These are phyloP conservation scores for Davidsoniella australis DNA, from an alignment of 2,329 filamentous ascomycete species.

Conservation along the genomic window DNA sequence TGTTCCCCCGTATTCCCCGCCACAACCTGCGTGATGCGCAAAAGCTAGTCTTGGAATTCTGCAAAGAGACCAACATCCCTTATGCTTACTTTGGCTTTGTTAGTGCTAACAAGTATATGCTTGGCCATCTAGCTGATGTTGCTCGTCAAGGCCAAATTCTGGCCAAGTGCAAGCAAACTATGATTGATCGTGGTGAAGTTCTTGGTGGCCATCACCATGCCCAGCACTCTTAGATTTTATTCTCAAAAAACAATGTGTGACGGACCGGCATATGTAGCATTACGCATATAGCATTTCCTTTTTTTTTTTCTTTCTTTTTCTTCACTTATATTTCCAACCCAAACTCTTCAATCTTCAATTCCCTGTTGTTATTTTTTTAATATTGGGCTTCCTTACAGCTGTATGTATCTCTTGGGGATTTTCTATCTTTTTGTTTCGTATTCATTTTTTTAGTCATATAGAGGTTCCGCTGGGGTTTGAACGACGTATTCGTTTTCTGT, in stretches of 20 bases:
- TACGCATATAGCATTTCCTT: not conserved
- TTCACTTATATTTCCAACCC: not conserved
- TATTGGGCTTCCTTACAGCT: not conserved
- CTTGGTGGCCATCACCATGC: slow-evolving; percentile 11
- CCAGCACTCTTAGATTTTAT: slow-evolving; percentile 12
- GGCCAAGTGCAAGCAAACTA: slow-evolving; percentile 47
- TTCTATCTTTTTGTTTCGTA: too few species aligned
- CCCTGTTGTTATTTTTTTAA: too few species aligned
- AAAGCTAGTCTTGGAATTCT: slow-evolving; percentile 64
- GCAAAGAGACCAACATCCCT: slow-evolving; percentile 62
- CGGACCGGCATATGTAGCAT: not conserved
- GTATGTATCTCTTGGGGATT: too few species aligned
- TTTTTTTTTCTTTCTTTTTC: not conserved
- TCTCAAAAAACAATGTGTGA: not conserved
- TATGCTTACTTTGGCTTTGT: slow-evolving; percentile 78
- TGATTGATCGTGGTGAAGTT: slow-evolving; percentile 12
- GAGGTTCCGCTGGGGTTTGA: too few species aligned
- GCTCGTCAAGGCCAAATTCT: slow-evolving; percentile 63
- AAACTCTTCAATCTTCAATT: not conserved
- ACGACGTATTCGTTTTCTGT: too few species aligned
- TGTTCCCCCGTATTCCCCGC: slow-evolving; percentile 68
- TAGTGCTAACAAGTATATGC: slow-evolving; percentile 65
- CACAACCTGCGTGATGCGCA: slow-evolving; percentile 68
- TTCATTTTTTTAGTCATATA: too few species aligned
- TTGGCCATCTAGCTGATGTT: slow-evolving; percentile 60